phyloP scores from a whole-genome alignment of 495 filamentous ascomycete genomes.

The Apiosordaria backusii region DNA sequence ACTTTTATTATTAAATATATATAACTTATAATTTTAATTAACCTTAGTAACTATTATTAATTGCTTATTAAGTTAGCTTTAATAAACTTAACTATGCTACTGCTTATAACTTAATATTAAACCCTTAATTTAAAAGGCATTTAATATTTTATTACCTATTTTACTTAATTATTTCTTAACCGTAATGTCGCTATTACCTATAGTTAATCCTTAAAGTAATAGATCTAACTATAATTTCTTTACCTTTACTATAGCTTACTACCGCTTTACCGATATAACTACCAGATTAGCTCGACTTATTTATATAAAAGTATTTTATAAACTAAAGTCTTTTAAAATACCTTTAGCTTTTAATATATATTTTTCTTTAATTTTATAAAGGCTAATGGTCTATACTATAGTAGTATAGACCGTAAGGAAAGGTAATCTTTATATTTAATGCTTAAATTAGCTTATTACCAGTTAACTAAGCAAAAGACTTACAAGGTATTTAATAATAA shows the following conservation, averaged over 20 bases:
- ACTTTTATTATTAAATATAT: neutral
- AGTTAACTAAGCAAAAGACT: neutral
- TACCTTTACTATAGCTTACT: no score
- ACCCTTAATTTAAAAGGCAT: neutral
- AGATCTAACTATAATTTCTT: no score
- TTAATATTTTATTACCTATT: neutral
- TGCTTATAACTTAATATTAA: neutral
- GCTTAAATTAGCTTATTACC: neutral
- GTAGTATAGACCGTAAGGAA: neutral
- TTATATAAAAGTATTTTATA: no score
- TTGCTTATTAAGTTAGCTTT: neutral
- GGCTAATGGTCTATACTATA: neutral
- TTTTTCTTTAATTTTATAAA: neutral
- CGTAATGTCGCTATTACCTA: neutral
- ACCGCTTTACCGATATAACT: no score
- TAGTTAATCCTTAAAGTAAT: no score
- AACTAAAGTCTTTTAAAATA: no score
- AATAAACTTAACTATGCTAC: neutral
- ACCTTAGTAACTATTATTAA: neutral
- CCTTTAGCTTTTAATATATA: neutral
- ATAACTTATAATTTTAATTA: neutral
- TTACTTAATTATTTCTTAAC: no score
- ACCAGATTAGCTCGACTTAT: no score
- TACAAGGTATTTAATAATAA: neutral
- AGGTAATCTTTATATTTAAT: neutral